Evolutionary conservation across 2,329 filamentous ascomycete species (phyloP), one percentile per base, ranked within the genome.

Genomic region (Arthrobotrys pseudoclavata): DNA sequence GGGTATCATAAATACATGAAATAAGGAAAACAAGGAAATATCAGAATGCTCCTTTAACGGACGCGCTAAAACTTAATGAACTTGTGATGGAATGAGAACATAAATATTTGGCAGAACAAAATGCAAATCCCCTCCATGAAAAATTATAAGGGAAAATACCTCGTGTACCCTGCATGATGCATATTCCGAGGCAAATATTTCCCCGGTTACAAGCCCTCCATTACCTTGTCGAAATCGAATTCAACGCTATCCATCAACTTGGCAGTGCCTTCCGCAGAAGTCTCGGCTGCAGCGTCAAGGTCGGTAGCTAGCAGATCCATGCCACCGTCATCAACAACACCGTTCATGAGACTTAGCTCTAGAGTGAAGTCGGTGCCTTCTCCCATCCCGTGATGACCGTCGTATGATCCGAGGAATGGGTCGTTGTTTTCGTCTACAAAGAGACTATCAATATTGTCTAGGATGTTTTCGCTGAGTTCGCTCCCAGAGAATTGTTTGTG

Each of bases 191-290:
- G 74, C 26, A 62, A 48, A 22, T 31, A 26, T 29, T 20, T 31
- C 18, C 20, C 18, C 9, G 22, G 66, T 68, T 68, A 77, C 62
- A 77, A 34, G n/a, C 74, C 80, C 42, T 81, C 80, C 69, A 81
- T 81, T 18, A 81, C 80, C 74, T 81, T 81, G 64, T 82, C 81
- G 26, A 82, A 81, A 57, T 80, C 79, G 37, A 81, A 80, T 68
- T 82, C 81, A 18, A 81, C 79, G 12, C 79, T 80, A 45, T 81
- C 80, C 52, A 81, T 55, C 26, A 81, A 57, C 63, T 79, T 80
- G 4, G 72, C 70, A 53, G 80, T 79, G 22, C 79, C 77, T 60
- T 80, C 81, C 47, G 70, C 60, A 64, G 29, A 79, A 2, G 64
- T 67, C 52, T 71, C 77, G 64, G 50, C 55, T 20, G 37, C 29